Evolutionary conservation across 2,329 filamentous ascomycete genomes (phyloP), one percentile per base, ranked within the genome.

Genomic region (Arthroderma uncinatum): DNA sequence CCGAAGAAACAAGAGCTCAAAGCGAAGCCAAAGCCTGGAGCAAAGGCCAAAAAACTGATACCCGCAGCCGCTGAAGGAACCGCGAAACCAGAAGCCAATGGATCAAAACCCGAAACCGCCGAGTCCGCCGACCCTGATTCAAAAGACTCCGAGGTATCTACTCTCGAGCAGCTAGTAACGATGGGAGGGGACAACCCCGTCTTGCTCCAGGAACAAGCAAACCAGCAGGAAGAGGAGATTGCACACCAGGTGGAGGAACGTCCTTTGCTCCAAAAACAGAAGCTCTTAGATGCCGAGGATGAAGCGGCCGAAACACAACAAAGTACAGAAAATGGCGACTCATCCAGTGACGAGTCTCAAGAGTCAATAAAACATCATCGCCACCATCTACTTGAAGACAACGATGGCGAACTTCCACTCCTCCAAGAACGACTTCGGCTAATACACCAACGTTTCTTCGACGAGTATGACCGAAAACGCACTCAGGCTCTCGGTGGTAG

Each of bases 221-320:
- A 88, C 61, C 87, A 93, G 65, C 92, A 97, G 69, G 89, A 93
- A 65, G 88, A 92, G 68, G 82, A 85, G 0, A 81, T 98, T 53
- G 86, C 91, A 67, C 89, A 90, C 60, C 93, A 98, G 71, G 79
- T 97, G 16, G 88, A 85, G 59, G 90, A 96, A 61, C 82, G 92
- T 12, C 93, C 93, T 0, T 74, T 98, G 28, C 75, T 95, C n/a
- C 89, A 93, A 67, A 86, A 95, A 74, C 93, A 98, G 70, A 87
- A 95, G 65, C 80, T 90, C 68, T 79, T 96, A 21, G 93, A 98
- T 66, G 87, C 89, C 64, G 87, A 90, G 65, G 87, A 91, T 63
- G 84, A 89, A 40, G 78, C 80, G 37, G 80, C 76, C 56, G 81
- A 79, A 60, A 76, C 60, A 28, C 33, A 54, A n/a, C 59, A 72